These are phyloP conservation scores for Xylariaceae sp. DNA, from an alignment of 2,329 filamentous ascomycete species.

Conservation along the genomic window DNA sequence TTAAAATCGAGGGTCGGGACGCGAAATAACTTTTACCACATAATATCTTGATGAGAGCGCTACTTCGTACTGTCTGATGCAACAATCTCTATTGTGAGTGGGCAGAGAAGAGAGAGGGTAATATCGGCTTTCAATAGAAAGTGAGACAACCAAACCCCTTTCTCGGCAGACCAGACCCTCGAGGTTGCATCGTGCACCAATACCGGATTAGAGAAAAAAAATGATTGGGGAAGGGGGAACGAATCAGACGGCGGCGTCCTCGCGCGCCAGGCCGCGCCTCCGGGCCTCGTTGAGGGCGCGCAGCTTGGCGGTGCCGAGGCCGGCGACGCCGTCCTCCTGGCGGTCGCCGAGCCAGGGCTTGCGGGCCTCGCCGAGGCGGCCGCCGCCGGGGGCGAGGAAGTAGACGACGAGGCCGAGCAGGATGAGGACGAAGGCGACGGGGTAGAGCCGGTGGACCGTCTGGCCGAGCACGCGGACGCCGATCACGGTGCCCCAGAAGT, in stretches of 20 bases:
- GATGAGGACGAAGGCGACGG: slow-evolving; percentile 90
- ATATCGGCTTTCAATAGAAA: too few species aligned
- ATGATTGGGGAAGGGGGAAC: too few species aligned
- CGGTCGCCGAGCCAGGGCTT: slow-evolving; percentile 92
- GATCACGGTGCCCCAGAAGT: slow-evolving; percentile 96
- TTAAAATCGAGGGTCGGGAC: too few species aligned
- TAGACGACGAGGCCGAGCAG: slow-evolving; percentile 80
- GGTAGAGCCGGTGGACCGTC: slow-evolving; percentile 81
- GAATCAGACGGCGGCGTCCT: slow-evolving; percentile 6
- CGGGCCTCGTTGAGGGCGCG: slow-evolving; percentile 56
- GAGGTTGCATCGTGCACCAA: too few species aligned
- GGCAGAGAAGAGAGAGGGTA: too few species aligned
- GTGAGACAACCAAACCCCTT: too few species aligned
- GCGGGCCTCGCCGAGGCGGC: slow-evolving; percentile 74
- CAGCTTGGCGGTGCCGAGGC: slow-evolving; percentile 77
- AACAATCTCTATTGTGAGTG: too few species aligned
- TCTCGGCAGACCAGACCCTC: too few species aligned
- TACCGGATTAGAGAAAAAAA: too few species aligned
- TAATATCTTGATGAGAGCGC: too few species aligned
- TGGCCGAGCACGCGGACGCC: slow-evolving; percentile 80
- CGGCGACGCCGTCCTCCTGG: slow-evolving; percentile 73
- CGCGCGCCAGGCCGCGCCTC: slow-evolving; percentile 26
- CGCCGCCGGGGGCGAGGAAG: slow-evolving; percentile 74
- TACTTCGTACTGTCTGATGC: too few species aligned
- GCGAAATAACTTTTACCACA: too few species aligned